Evolutionary conservation across 2,329 filamentous ascomycete genomes (phyloP).

Genomic region (Cordyceps tenuipes): DNA sequence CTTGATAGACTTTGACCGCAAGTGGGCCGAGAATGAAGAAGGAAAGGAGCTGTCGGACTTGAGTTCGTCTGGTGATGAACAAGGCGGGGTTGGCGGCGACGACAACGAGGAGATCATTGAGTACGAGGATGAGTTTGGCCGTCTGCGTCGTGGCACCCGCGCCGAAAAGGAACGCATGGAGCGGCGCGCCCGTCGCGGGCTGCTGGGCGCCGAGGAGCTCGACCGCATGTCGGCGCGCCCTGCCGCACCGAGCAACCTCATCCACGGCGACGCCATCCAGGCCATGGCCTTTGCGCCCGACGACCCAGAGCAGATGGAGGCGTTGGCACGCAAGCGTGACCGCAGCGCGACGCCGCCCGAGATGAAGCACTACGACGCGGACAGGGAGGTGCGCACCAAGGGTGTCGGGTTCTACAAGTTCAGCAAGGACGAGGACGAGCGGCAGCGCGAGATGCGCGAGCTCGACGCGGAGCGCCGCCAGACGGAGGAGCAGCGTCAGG

Average conservation of each 20-base stretch:
- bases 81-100: slow-evolving; percentile 32
- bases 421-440: slow-evolving; percentile 61
- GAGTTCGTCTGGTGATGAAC: slow-evolving; percentile 28
- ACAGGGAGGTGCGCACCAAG: slow-evolving; percentile 73
- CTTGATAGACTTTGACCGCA: slow-evolving; percentile 89
- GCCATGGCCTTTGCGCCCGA: slow-evolving; percentile 73
- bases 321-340: slow-evolving; percentile 70
- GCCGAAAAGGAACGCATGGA: slow-evolving; percentile 59
- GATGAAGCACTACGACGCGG: slow-evolving; percentile 77
- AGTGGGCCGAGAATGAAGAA: slow-evolving; percentile 72
- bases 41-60: slow-evolving; percentile 41
- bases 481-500: slow-evolving; percentile 56
- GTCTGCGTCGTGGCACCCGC: slow-evolving; percentile 64
- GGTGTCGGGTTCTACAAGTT: slow-evolving; percentile 92
- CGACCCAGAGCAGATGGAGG: slow-evolving; percentile 64
- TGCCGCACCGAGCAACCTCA: slow-evolving; percentile 58
- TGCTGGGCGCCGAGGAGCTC: slow-evolving; percentile 50
- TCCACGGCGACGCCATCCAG: slow-evolving; percentile 82
- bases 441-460: slow-evolving; percentile 64
- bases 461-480: slow-evolving; percentile 58
- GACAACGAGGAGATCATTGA: slow-evolving; percentile 63
- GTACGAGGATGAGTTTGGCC: slow-evolving; percentile 86
- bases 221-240: slow-evolving; percentile 63
- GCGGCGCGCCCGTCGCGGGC: slow-evolving; percentile 40
- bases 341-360: slow-evolving; percentile 71